Evolutionary conservation across 2,329 filamentous ascomycete species (phyloP), one percentile per base, ranked within the genome.

Genomic region (Incumbomyces lentus): DNA sequence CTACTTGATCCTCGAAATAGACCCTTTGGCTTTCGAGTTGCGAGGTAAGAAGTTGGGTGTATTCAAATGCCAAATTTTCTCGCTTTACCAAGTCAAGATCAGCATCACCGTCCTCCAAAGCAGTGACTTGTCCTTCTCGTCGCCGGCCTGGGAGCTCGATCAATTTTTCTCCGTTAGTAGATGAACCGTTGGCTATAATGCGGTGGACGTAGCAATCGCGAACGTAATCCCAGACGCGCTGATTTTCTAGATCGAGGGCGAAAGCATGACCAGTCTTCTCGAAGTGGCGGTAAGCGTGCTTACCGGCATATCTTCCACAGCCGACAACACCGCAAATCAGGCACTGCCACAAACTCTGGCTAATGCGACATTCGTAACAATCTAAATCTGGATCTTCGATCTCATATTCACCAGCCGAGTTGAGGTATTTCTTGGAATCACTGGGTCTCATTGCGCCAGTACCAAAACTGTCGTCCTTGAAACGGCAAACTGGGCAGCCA

Each of bases 181-280:
- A 19, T 3, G 42, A 37, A 68, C 95, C 95, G 60, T 88, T 87
- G 54, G 94, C 84, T 47, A 98, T 94, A 43, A 96, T 78, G 8
- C 92, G 82, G 65, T 98, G 92, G 40, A 96, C 92, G 74, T 95
- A 98, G 60, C 84, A 85, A 60, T 98, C 92, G 3, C 86, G 88
- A 0, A 86, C 86, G 54, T 98, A 98, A 65, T 98, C 92, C 92
- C 92, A 98, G 1, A 98, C 89, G 57, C 95, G 84, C 63, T 98
- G 90, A 1, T 88, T 94, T 51, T 84, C 81, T 32, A 96, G 78
- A 62, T 98, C 92, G 62, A 98, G 84, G 19, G 88, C 84, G 61
- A 95, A 98, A 52, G 84, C 85, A 64, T 98, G 92, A 3, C 81
- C 79, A 2, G 86, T 93, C 46, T 86, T 77, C 65, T 93, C 88